Conservation (phyloP, 352 stramenopile species). For the Phytophthora pisi region DNA sequence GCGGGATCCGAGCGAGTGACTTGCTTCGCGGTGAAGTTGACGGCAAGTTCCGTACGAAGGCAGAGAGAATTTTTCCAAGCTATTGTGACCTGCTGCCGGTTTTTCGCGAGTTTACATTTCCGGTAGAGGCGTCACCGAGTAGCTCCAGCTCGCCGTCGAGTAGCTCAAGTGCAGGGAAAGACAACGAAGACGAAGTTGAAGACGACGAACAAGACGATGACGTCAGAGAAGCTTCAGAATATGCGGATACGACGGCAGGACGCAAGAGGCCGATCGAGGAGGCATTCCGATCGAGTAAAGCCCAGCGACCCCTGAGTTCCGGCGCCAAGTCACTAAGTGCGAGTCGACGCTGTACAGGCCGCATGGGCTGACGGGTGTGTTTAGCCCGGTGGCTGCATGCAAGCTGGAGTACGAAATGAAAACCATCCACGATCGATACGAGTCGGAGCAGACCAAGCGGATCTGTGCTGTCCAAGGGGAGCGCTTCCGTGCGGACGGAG, state of each 20-base stretch:
- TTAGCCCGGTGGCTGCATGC: not conserved
- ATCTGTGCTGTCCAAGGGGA: not conserved
- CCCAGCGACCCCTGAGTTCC: not conserved
- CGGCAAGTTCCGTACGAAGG: not conserved
- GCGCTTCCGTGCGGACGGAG: not conserved
- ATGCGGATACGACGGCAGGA: no score
- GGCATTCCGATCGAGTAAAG: not conserved
- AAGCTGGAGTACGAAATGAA: not conserved
- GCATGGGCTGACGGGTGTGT: no score
- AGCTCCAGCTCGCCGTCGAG: not conserved
- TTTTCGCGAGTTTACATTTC: not conserved
- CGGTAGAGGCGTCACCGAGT: not conserved
- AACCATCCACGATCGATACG: not conserved
- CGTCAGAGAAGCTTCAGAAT: not conserved
- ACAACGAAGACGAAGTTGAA: not conserved
- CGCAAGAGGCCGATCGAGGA: not conserved
- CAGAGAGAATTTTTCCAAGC: not conserved
- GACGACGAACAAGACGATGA: not conserved
- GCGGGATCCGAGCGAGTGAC: not conserved
- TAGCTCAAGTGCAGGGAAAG: not conserved
- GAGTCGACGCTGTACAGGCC: no score
- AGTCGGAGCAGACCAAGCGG: not conserved
- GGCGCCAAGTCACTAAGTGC: not conserved
- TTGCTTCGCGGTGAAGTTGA: not conserved
- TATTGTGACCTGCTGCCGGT: slow-evolving; percentile 1